Percentiles rank a stretch among this genome's conserved stretches.
phyloP scores from a whole-genome alignment of 176 grass and related monocot species.

The Miscanthus lutarioriparius region DNA sequence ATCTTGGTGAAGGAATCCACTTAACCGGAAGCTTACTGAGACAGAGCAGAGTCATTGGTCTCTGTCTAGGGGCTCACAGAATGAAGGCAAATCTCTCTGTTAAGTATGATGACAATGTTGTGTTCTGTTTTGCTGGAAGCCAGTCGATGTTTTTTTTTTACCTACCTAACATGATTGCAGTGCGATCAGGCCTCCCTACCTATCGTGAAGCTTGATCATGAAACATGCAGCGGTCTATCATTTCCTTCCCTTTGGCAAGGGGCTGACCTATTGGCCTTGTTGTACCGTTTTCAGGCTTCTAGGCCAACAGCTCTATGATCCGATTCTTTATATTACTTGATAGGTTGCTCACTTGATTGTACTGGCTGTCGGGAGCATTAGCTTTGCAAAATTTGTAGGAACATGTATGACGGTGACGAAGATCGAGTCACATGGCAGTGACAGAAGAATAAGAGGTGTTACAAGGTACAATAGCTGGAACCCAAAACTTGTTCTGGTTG shows the following conservation, averaged over 20 bases:
- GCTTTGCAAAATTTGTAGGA: background rate
- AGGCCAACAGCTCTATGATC: background rate
- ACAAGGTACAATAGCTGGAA: background rate
- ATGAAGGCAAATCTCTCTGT: background rate
- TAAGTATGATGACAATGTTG: background rate
- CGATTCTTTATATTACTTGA: background rate
- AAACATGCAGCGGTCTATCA: background rate
- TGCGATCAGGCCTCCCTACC: background rate
- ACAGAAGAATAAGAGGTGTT: background rate
- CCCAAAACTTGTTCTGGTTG: background rate
- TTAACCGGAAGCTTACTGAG: background rate
- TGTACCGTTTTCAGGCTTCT: background rate
- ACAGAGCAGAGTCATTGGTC: background rate
- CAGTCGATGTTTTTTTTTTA: too few species aligned
- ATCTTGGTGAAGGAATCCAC: background rate
- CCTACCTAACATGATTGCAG: too few species aligned
- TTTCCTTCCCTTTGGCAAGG: background rate
- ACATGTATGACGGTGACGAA: constrained; percentile 22
- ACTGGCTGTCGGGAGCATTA: background rate
- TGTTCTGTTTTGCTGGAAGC: background rate
- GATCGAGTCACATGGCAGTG: background rate
- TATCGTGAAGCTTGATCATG: background rate
- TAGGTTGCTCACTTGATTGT: background rate
- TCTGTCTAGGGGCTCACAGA: background rate
- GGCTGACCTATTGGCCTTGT: constrained; percentile 6